phyloP scores from a whole-genome alignment of 1,284 basidiomycete species.

The Trichosporon asahii region DNA sequence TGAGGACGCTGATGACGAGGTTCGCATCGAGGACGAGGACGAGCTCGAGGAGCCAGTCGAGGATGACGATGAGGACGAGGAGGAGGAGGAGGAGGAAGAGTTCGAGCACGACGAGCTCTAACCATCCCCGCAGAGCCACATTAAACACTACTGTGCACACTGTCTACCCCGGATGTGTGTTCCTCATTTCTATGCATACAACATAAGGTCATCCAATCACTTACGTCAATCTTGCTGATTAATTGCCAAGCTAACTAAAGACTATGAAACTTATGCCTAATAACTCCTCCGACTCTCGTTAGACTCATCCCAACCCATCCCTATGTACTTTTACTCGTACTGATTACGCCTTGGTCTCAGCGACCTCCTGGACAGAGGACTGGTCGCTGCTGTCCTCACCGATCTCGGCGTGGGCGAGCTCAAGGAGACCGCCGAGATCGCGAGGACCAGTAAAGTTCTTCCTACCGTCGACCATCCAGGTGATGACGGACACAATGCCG shows the following conservation, averaged over 20 bases:
- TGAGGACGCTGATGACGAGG: constrained; percentile 17
- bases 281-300: no score
- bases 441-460: constrained; percentile 49
- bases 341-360: background rate
- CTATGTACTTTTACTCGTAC: no score
- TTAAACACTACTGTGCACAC: background rate
- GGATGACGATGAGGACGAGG: constrained; percentile 14
- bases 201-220: background rate
- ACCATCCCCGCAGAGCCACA: no score
- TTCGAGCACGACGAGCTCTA: constrained; percentile 20
- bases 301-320: no score
- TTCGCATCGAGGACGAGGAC: constrained; percentile 5
- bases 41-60: constrained; percentile 11
- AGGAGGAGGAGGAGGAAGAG: constrained; percentile 6
- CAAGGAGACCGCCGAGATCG: constrained; percentile 34
- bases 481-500: constrained; percentile 37
- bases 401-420: background rate
- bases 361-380: background rate
- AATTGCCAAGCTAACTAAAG: background rate
- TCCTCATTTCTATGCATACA: background rate
- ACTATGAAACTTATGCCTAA: background rate
- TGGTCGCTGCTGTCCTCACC: background rate
- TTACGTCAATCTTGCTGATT: background rate
- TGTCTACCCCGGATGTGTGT: background rate
- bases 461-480: constrained; percentile 48